Evolutionary conservation across 805 yeast genomes (phyloP), one percentile per base, ranked within the genome.

Genomic region (Barnettozyma salicaria): DNA sequence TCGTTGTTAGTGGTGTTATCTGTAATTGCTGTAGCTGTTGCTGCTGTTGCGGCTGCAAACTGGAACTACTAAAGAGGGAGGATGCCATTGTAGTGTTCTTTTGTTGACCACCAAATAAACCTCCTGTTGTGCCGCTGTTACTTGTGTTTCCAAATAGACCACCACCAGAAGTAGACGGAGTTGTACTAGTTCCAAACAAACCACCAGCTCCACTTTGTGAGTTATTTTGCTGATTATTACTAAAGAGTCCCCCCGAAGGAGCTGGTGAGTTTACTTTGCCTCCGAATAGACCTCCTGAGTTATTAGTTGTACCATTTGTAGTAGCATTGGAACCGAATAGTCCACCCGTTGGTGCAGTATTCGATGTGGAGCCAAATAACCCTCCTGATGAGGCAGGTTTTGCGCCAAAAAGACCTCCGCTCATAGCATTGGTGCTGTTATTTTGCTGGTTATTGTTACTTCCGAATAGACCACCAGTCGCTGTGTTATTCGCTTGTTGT

Each of bases 1-100:
- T 82, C 34, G 82, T 70, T 1, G 90, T 80, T 78, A 84, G 75
- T 11, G 88, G 77, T 9, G 82, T 80, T 30, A 84, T 64, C 40
- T 65, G 77, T 8, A 60, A 59, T 19, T 66, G 68, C 29, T 62
- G 63, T 30, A 67, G 68, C 33, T 61, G 62, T 23, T 64, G 68
- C 27, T 65, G 68, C 30, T 56, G 60, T 36, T 48, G 59, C 27
- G 53, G 60, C 27, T 47, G 52, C 20, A 37, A 33, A 27, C 29
- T 37, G 42, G 37, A 43, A 32, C 34, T 47, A 35, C 40, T 49
- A 22, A 68, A 67, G 22, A 64, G 48, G 4, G 43, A 56, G 31
- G 45, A 53, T 16, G 50, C 60, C 20, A 43, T 28, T 13, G 30
- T 13, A 5, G 26, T 26, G 7, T n/a, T 19, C 28, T 39, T 27